These are phyloP conservation scores for Neonectria faginata DNA, from an alignment of 2,329 filamentous ascomycete genomes.

Conservation along the genomic window DNA sequence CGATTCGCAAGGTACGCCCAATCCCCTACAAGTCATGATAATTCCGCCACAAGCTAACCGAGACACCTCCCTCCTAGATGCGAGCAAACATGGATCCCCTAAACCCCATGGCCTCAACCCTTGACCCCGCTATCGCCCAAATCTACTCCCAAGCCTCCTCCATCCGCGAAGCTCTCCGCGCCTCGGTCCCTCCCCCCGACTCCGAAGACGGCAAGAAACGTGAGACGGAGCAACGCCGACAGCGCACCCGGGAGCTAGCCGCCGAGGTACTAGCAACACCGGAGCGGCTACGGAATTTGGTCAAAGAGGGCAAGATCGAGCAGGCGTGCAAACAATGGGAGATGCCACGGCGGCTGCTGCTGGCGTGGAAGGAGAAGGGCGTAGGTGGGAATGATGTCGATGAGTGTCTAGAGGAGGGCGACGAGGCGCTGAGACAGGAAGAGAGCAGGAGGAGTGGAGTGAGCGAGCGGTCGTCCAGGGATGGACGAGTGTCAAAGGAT, in stretches of 20 bases:
- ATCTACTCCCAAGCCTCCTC: slow-evolving; percentile 73
- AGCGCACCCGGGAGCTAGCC: slow-evolving; percentile 67
- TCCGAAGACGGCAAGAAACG: slow-evolving; percentile 53
- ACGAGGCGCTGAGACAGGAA: slow-evolving; percentile 56
- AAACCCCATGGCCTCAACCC: slow-evolving; percentile 77
- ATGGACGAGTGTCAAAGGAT: slow-evolving; percentile 35
- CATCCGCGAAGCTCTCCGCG: slow-evolving; percentile 65
- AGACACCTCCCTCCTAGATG: slow-evolving; percentile 64
- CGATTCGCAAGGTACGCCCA: slow-evolving; percentile 78
- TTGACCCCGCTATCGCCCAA: slow-evolving; percentile 79
- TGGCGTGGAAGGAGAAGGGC: slow-evolving; percentile 66
- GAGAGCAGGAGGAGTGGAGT: slow-evolving; percentile 33
- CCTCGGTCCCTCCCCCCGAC: slow-evolving; percentile 60
- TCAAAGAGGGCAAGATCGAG: slow-evolving; percentile 68
- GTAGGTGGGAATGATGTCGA: slow-evolving; percentile 67
- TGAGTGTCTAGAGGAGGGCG: slow-evolving; percentile 66
- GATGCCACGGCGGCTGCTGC: slow-evolving; percentile 63
- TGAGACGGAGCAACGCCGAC: slow-evolving; percentile 49
- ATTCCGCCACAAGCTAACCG: neutral
- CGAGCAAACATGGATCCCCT: slow-evolving; percentile 83
- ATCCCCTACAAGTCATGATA: neutral
- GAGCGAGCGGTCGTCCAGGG: slow-evolving; percentile 39
- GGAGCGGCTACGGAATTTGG: slow-evolving; percentile 66
- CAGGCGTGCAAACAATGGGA: slow-evolving; percentile 71
- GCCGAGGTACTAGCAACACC: slow-evolving; percentile 72